Evolutionary conservation across 2,329 filamentous ascomycete genomes (phyloP), one percentile per base, ranked within the genome.

Genomic region (Pseudofabraea citricarpa): DNA sequence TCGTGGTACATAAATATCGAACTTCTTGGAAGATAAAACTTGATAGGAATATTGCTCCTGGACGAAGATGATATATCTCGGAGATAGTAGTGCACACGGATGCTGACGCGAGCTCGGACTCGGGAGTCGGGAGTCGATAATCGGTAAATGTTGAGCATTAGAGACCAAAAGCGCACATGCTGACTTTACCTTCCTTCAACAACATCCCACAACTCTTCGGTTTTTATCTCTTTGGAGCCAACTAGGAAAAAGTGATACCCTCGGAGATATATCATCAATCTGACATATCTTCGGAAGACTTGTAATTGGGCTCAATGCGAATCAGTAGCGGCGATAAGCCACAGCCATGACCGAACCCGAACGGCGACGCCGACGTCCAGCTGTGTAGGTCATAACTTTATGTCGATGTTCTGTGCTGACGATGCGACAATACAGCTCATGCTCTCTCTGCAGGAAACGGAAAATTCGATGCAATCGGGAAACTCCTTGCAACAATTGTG

Each of bases 391-490:
- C 43, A 18, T 45, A 37, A n/a, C 36, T 41, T 19, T 35, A 33
- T 22, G 20, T 40, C n/a, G 22, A 16, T 44, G 22, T 40, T 32
- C 15, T 26, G 38, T 41, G 33, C 49, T 53, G 39, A 53, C 44
- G 21, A 32, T 22, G 60, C 64, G 18, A 37, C 10, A 15, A 67
- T 65, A 24, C 61, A 77, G 71, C 13, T 70, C 78, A 2, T 82
- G 78, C 56, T 64, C 70, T 50, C 66, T 77, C 32, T 84, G 81
- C 54, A 68, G 79, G 33, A 71, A 64, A 43, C 75, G 78, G 31
- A 85, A 84, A 59, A 74, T 83, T 46, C 70, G 72, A 36, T 84
- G 80, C 55, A 74, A 84, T 54, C 73, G 76, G 38, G 72, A 73
- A 46, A 60, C 64, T 6, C 81, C 81, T 1, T 84, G 80, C 53